A percentile compares a stretch with the other conserved stretches of the same genome.
These are phyloP conservation scores for Pseudoneurospora amorphoporcata DNA, from an alignment of 495 filamentous ascomycete species.

Conservation along the genomic window DNA sequence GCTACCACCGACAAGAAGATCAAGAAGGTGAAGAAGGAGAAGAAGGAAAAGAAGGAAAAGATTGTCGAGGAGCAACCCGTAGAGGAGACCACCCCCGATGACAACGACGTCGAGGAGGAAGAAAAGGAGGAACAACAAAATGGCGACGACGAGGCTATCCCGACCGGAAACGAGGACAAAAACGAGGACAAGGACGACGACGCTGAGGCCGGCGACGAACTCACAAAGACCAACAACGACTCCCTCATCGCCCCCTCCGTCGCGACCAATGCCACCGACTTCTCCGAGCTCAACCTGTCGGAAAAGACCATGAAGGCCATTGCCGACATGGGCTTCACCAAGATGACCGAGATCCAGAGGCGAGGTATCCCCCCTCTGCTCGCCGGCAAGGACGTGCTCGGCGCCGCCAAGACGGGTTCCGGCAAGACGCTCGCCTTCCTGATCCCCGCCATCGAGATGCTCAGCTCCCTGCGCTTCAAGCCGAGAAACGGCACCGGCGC, in stretches of 20 bases:
- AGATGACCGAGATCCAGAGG: constrained; percentile 93
- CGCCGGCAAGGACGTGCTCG: constrained; percentile 86
- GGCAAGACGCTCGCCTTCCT: constrained; percentile 94
- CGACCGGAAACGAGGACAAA: constrained; percentile 13
- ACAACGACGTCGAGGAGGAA: constrained; percentile 6
- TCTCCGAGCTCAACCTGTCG: constrained; percentile 76
- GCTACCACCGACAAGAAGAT: constrained; percentile 18
- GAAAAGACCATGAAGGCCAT: constrained; percentile 83
- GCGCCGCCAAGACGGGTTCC: constrained; percentile 92
- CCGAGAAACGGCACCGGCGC: constrained; percentile 66
- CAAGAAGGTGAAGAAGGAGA: constrained; percentile 20
- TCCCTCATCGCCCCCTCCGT: constrained; percentile 22
- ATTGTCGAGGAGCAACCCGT: constrained; percentile 5
- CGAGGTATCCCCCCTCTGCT: constrained; percentile 79
- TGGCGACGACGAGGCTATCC: constrained; percentile 3
- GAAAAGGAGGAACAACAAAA: background rate
- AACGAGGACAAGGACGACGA: constrained; percentile 17
- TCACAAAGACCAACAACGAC: constrained; percentile 6
- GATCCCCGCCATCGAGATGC: constrained; percentile 92
- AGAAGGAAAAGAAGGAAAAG: constrained; percentile 12
- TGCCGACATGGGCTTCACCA: constrained; percentile 81
- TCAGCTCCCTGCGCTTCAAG: constrained; percentile 82
- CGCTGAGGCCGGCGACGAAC: constrained; percentile 12
- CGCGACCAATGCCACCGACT: constrained; percentile 35
- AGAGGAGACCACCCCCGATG: constrained; percentile 9